phyloP scores from a whole-genome alignment of 306 rosid species.

The Abrus precatorius region DNA sequence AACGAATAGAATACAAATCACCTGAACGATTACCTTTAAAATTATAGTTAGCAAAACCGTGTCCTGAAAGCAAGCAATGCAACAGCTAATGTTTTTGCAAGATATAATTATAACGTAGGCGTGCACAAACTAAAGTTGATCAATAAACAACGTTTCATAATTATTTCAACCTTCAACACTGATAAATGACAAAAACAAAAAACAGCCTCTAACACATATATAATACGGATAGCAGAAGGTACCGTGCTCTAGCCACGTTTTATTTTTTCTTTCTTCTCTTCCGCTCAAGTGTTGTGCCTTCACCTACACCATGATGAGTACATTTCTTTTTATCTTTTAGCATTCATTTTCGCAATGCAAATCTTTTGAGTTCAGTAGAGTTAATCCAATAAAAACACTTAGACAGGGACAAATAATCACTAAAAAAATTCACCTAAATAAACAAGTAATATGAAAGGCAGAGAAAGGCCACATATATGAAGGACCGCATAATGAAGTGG shows the following conservation, averaged over 20 bases:
- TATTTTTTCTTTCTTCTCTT: slow-evolving; percentile 23
- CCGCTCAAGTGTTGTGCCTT: neutral
- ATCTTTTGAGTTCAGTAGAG: neutral
- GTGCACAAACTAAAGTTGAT: neutral
- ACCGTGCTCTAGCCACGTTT: neutral
- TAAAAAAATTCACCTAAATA: slow-evolving; percentile 22
- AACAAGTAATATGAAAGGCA: slow-evolving; percentile 46
- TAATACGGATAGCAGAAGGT: neutral
- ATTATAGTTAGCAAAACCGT: no score
- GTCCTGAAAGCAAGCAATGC: no score
- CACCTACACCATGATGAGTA: neutral
- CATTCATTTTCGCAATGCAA: neutral
- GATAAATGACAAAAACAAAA: neutral
- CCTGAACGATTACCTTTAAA: no score
- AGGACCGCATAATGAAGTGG: neutral
- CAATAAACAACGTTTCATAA: neutral
- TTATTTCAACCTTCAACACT: neutral
- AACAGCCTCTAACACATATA: neutral
- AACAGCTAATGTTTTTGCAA: no score
- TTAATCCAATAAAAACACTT: neutral
- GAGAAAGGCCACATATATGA: slow-evolving; percentile 28
- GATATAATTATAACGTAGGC: neutral
- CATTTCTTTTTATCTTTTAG: neutral
- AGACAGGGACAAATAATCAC: slow-evolving; percentile 1
- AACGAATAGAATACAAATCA: no score